These are phyloP conservation scores for Chytriomyces sp. DNA, from an alignment of 192 early-diverging fungal genomes.

Conservation along the genomic window DNA sequence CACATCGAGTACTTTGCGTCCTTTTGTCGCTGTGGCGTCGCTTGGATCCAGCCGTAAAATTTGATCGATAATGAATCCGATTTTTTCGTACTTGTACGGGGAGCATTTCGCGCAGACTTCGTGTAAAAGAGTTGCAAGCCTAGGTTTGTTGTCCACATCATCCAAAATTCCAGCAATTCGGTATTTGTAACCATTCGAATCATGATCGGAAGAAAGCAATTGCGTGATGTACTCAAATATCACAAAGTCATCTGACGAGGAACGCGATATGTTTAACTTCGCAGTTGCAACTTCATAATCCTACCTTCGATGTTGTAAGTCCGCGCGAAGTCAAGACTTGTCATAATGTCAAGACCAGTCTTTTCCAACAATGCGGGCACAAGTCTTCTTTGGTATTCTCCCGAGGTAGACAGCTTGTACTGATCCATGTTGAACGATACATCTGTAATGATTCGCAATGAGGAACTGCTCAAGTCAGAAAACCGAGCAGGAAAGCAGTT, in stretches of 20 bases:
- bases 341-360: conserved; percentile 63
- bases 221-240: conserved; percentile 57
- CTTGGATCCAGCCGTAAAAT: conserved; percentile 55
- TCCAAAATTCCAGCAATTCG: conserved; percentile 56
- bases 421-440: conserved; percentile 64
- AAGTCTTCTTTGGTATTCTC: conserved; percentile 58
- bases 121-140: conserved; percentile 52
- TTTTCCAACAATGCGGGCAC: conserved; percentile 64
- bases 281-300: not conserved
- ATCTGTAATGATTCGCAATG: conserved; percentile 19
- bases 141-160: conserved; percentile 62
- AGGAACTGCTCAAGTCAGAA: not conserved
- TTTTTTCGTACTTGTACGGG: conserved; percentile 70
- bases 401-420: conserved; percentile 51
- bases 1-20: conserved; percentile 58
- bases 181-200: conserved; percentile 39
- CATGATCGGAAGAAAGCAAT: conserved; percentile 42
- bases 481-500: not conserved
- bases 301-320: conserved; percentile 62
- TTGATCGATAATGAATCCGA: conserved; percentile 64
- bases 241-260: conserved; percentile 53
- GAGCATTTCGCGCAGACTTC: conserved; percentile 53
- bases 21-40: conserved; percentile 45
- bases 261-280: not conserved
- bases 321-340: conserved; percentile 69